These are phyloP conservation scores for Penicillium sp. DNA, from an alignment of 2,329 filamentous ascomycete species.

Conservation along the genomic window DNA sequence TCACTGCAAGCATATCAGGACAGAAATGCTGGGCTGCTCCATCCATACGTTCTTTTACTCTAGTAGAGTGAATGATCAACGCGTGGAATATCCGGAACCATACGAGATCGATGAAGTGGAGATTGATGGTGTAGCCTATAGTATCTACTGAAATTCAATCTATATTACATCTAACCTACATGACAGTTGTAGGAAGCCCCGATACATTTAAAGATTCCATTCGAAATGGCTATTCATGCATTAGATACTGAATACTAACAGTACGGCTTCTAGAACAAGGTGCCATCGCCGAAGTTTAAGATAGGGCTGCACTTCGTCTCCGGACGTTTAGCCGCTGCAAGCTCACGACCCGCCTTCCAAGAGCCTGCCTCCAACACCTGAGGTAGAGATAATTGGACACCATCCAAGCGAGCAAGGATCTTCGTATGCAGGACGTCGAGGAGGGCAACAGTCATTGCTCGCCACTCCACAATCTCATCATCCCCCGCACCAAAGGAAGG, in stretches of 20 bases:
- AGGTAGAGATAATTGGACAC: constrained; percentile 45
- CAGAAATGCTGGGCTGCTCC: too few species aligned
- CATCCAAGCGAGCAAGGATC: constrained; percentile 45
- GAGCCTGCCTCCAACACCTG: constrained; percentile 55
- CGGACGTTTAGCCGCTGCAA: constrained; percentile 35
- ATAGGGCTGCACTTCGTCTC: constrained; percentile 39
- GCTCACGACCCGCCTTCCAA: constrained; percentile 50
- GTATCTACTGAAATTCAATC: too few species aligned
- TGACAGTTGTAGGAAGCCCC: neutral
- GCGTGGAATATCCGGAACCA: too few species aligned
- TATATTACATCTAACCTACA: too few species aligned
- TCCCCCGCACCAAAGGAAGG: constrained; percentile 57
- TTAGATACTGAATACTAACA: neutral
- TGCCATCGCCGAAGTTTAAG: constrained; percentile 41
- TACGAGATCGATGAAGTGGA: too few species aligned
- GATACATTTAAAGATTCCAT: neutral
- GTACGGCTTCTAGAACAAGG: constrained; percentile 31
- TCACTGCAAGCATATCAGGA: too few species aligned
- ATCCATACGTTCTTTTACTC: too few species aligned
- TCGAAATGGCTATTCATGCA: neutral
- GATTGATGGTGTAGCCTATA: too few species aligned
- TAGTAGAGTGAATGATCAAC: too few species aligned
- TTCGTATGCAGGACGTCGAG: constrained; percentile 55
- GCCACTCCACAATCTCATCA: constrained; percentile 64
- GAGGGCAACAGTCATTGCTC: constrained; percentile 61